Percentiles rank a stretch among this genome's conserved stretches.
Evolutionary conservation across 345 rosid genomes (phyloP).

Genomic region (Luvunga scandens): DNA sequence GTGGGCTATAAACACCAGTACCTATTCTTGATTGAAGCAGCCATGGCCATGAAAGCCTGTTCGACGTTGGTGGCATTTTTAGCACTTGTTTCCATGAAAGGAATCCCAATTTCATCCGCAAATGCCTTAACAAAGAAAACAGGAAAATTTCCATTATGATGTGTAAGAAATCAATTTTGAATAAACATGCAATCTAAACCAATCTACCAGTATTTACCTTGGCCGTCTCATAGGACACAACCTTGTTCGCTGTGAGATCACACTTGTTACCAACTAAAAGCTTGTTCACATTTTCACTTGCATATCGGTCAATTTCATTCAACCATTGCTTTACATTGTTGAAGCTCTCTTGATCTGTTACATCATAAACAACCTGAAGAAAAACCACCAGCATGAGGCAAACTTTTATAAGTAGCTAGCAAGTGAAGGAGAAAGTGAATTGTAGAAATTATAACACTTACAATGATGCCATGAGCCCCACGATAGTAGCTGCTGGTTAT

Average conservation of each 20-base stretch:
- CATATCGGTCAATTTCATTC: constrained; percentile 73
- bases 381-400: constrained; percentile 9
- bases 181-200: background rate
- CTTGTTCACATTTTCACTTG: constrained; percentile 75
- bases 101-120: constrained; percentile 76
- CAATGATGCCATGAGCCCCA: constrained; percentile 81
- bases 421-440: background rate
- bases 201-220: constrained; percentile 36
- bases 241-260: constrained; percentile 68
- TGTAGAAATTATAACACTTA: constrained; percentile 19
- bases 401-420: background rate
- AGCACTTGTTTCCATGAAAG: constrained; percentile 80
- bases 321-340: constrained; percentile 80
- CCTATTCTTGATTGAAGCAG: constrained; percentile 68
- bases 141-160: background rate
- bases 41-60: constrained; percentile 84
- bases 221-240: constrained; percentile 61
- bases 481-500: constrained; percentile 85
- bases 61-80: constrained; percentile 68
- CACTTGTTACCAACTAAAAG: constrained; percentile 74
- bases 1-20: constrained; percentile 1
- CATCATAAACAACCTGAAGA: constrained; percentile 65
- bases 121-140: constrained; percentile 42
- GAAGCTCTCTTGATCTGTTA: constrained; percentile 78
- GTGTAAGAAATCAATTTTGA: background rate